Percentiles rank a stretch among this genome's conserved stretches.
These are phyloP conservation scores for Schizochytrium sp. DNA, from an alignment of 108 stramenopile species.

Conservation along the genomic window DNA sequence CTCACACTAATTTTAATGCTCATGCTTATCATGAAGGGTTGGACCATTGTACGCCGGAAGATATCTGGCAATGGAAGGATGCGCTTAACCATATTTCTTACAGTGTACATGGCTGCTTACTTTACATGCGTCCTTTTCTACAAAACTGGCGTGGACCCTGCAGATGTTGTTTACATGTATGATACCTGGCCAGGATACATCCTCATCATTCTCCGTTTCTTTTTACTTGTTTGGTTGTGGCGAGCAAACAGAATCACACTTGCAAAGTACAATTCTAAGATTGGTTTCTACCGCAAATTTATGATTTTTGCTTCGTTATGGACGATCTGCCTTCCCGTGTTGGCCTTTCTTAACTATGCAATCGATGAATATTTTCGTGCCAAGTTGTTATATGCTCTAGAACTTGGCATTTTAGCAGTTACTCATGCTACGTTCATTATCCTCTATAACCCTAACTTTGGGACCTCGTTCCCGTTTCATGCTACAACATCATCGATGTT, in stretches of 20 bases:
- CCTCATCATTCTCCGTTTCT: constrained; percentile 9
- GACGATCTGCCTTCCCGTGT: constrained; percentile 33
- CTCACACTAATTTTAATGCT: constrained; percentile 40
- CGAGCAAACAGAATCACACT: constrained; percentile 40
- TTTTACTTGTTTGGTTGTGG: constrained; percentile 34
- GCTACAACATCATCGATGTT: constrained; percentile 51
- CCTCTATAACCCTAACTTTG: constrained; percentile 62
- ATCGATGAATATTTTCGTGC: constrained; percentile 38
- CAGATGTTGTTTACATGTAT: background rate
- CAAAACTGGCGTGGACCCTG: constrained; percentile 10
- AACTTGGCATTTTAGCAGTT: background rate
- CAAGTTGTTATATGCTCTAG: constrained; percentile 35
- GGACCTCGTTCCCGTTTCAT: constrained; percentile 62
- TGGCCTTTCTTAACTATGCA: background rate
- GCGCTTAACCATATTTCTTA: constrained; percentile 49
- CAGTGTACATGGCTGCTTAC: background rate
- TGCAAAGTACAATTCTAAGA: constrained; percentile 58
- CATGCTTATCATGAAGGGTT: constrained; percentile 66
- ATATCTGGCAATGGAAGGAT: constrained; percentile 61
- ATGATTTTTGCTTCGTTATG: constrained; percentile 45
- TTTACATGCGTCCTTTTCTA: constrained; percentile 8
- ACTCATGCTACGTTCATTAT: constrained; percentile 21
- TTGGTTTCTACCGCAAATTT: constrained; percentile 64
- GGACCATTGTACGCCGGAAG: constrained; percentile 70
- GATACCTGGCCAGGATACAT: constrained; percentile 58